Base-by-base conservation (phyloP, 2,329 filamentous ascomycete species). In the Phialophora macrospora region DNA sequence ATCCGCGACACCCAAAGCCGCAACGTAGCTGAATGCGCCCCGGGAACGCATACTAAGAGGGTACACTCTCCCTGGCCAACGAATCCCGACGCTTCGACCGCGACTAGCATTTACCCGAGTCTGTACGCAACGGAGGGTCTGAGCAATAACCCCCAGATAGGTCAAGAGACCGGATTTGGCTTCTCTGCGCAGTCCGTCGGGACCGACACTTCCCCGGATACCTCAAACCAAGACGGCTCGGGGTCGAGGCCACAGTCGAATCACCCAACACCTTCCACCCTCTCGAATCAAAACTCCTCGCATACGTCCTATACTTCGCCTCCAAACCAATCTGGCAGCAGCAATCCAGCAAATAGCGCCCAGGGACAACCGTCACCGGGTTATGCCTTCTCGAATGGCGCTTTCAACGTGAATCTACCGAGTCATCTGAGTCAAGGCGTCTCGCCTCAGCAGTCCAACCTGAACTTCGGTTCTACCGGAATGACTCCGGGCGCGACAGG, bases 401-500 rank as follows among this genome's bases (percentile, higher is more conserved):
- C 30, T 12, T 49, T 12, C 64, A 65, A 55, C 24, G 63, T 57
- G 32, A 54, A 48, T 34, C 38, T 32, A 22, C n/a, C 54, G 22
- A 54, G 44, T 28, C 64, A 59, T 22, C 14, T 32, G 14, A 52
- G 55, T 8, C 52, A 41, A 54, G 69, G 28, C 38, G 20, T 28
- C 3, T 57, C 55, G 8, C 54, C 49, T 8, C 51, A 52, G 51
- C 48, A 55, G 20, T 52, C 38, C 22, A 41, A 46, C 34, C 32
- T 62, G 49, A 61, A 62, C 30, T 61, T 63, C 32, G 49, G 52
- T 22, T 63, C 57, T 34, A 70, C 68, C 17, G 70, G 70, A 12
- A 61, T 70, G 61, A 72, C 70, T 9, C 68, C 70, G 20, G 68
- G 65, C 6, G 60, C 65, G 24, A 68, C 65, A 32, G 70, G 68